Evolutionary conservation across 768 basidiomycete genomes (phyloP).

Genomic region (Amanita pallidorosea): DNA sequence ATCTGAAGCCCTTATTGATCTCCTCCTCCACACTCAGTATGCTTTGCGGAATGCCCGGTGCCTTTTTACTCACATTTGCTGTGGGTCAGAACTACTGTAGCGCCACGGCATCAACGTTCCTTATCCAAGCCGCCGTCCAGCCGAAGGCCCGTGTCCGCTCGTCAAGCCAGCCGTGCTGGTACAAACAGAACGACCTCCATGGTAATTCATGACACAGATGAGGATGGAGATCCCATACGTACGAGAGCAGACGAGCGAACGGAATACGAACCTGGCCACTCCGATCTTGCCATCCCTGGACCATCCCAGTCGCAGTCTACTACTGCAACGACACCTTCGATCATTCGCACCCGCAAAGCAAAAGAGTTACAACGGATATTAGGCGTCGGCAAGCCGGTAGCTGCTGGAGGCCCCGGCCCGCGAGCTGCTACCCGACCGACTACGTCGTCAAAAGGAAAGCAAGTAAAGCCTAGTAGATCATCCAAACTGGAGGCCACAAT

Average conservation of each 20-base stretch:
- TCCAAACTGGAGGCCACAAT: constrained; percentile 49
- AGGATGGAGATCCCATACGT: constrained; percentile 14
- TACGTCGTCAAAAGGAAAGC: constrained; percentile 37
- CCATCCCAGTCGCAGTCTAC: constrained; percentile 10
- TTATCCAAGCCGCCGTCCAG: constrained; percentile 10
- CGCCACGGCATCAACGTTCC: constrained; percentile 12
- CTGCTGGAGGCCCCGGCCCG: constrained; percentile 57
- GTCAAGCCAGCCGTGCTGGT: constrained; percentile 25
- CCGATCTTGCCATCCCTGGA: background rate
- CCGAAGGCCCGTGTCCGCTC: constrained; percentile 22
- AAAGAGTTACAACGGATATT: constrained; percentile 61
- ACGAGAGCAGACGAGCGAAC: background rate
- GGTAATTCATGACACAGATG: constrained; percentile 38
- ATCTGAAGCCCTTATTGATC: constrained; percentile 68
- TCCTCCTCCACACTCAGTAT: constrained; percentile 50
- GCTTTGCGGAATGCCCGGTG: constrained; percentile 7
- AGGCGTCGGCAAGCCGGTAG: constrained; percentile 61
- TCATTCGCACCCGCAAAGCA: constrained; percentile 49
- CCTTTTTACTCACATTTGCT: constrained; percentile 4
- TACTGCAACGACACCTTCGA: constrained; percentile 18
- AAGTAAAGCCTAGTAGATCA: constrained; percentile 38
- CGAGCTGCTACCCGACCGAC: constrained; percentile 53
- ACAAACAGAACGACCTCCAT: constrained; percentile 33
- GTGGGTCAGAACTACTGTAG: constrained; percentile 13
- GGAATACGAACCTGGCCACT: background rate